Conservation (phyloP, 2,329 filamentous ascomycete species). For the Phialophora macrospora region DNA sequence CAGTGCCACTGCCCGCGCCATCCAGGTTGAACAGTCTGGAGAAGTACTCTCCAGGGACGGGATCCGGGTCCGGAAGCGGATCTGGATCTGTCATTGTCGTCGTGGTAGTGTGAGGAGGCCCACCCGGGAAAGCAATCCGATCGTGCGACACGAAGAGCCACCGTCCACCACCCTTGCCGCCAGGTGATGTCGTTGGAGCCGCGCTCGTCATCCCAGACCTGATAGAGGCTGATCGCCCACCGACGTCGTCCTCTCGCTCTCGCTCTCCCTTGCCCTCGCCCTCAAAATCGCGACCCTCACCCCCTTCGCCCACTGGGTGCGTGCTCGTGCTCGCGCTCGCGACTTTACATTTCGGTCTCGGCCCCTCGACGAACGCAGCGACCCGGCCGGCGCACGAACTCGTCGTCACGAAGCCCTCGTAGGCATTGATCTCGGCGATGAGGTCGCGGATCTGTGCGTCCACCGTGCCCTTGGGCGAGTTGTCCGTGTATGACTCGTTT, state of each 20-base stretch:
- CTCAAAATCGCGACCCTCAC: neutral
- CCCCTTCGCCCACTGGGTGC: neutral
- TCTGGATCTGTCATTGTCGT: neutral
- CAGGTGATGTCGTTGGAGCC: constrained; percentile 58
- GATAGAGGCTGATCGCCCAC: neutral
- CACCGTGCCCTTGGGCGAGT: constrained; percentile 86
- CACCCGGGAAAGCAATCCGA: constrained; percentile 54
- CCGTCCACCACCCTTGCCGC: constrained; percentile 81
- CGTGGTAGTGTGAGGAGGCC: neutral
- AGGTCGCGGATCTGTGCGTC: constrained; percentile 78
- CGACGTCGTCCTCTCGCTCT: too few species aligned
- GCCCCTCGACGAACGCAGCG: constrained; percentile 85
- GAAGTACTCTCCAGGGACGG: constrained; percentile 13
- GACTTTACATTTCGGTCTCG: constrained; percentile 48
- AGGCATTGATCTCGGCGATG: constrained; percentile 72
- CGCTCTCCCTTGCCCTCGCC: neutral
- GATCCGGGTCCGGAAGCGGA: too few species aligned
- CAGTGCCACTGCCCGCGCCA: too few species aligned
- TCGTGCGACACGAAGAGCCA: constrained; percentile 93
- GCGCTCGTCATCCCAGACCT: neutral
- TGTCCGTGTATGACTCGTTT: constrained; percentile 74
- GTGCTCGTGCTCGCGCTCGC: neutral
- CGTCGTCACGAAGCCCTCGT: constrained; percentile 81
- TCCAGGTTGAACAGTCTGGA: neutral
- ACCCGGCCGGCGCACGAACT: constrained; percentile 90